Evolutionary conservation across 2,329 filamentous ascomycete genomes (phyloP).

Genomic region (Pestalotiopsis sp.): DNA sequence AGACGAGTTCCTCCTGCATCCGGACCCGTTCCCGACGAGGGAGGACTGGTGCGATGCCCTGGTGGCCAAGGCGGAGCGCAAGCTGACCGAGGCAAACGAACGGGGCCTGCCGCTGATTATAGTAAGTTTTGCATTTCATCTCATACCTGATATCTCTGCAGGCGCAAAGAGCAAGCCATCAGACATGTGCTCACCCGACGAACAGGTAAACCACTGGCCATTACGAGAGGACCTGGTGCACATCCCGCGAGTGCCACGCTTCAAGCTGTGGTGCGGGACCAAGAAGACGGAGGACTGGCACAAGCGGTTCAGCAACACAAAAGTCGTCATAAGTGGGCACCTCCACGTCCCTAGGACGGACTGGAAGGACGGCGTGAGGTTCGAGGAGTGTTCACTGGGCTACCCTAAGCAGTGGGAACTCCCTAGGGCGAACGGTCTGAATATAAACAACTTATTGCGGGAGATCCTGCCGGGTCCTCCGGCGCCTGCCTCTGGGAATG

Average conservation of each 20-base stretch:
- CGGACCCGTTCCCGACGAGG: slow-evolving; percentile 34
- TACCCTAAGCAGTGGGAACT: slow-evolving; percentile 40
- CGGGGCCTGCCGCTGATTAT: slow-evolving; percentile 30
- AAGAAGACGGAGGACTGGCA: slow-evolving; percentile 38
- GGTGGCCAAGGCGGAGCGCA: slow-evolving; percentile 27
- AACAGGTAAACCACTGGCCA: slow-evolving; percentile 37
- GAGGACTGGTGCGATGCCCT: slow-evolving; percentile 37
- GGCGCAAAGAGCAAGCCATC: neutral
- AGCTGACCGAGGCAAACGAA: slow-evolving; percentile 28
- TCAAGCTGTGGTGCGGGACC: slow-evolving; percentile 42
- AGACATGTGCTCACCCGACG: too few species aligned
- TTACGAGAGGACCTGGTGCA: slow-evolving; percentile 37
- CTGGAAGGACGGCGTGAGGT: slow-evolving; percentile 38
- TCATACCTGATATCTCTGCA: too few species aligned
- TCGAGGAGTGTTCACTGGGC: slow-evolving; percentile 40
- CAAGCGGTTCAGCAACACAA: slow-evolving; percentile 32
- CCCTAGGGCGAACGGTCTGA: slow-evolving; percentile 28
- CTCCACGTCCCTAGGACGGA: slow-evolving; percentile 41
- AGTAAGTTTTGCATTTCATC: slow-evolving; percentile 6
- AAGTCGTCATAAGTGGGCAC: slow-evolving; percentile 39
- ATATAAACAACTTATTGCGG: slow-evolving; percentile 36
- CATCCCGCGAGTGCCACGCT: slow-evolving; percentile 37
- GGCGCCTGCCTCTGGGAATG: slow-evolving; percentile 20
- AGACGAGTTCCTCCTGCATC: slow-evolving; percentile 39
- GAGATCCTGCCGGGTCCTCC: slow-evolving; percentile 36